Percentiles rank a stretch among this genome's conserved stretches.
phyloP scores from a whole-genome alignment of 176 grass and related monocot genomes.

The Microstegium vimineum region DNA sequence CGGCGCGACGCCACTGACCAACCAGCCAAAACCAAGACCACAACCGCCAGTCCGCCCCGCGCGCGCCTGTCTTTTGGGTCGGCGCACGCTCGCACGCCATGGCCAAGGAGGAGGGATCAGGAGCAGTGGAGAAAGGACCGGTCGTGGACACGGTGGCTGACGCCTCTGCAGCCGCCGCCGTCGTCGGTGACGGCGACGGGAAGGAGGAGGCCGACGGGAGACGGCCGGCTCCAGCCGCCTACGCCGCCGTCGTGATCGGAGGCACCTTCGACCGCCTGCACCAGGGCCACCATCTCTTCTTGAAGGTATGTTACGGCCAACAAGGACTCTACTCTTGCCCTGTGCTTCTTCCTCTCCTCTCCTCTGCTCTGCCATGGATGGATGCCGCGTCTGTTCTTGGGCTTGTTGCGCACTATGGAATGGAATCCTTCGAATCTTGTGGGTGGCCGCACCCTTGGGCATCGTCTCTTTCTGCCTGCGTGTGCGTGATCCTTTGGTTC shows the following conservation, averaged over 20 bases:
- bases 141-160: background rate
- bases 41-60: no score
- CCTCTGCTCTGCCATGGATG: background rate
- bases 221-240: background rate
- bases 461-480: background rate
- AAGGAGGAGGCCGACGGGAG: background rate
- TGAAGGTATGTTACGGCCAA: constrained; percentile 47
- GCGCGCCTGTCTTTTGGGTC: no score
- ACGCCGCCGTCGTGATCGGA: constrained; percentile 67
- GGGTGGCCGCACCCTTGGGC: background rate
- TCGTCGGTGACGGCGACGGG: no score
- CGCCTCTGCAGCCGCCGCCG: no score
- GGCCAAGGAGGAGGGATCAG: constrained; percentile 1
- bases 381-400: background rate
- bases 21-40: background rate
- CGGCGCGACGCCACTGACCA: background rate
- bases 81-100: background rate
- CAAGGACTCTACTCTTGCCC: no score
- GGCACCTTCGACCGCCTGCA: constrained; percentile 91
- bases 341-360: no score
- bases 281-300: constrained; percentile 81
- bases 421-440: no score
- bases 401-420: background rate
- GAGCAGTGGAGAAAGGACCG: background rate
- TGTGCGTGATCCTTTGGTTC: background rate